A percentile compares a stretch with the other conserved stretches of the same genome.
Evolutionary conservation across 1,139 yeast genomes (phyloP).

Genomic region (Sugiyamaella sp.): DNA sequence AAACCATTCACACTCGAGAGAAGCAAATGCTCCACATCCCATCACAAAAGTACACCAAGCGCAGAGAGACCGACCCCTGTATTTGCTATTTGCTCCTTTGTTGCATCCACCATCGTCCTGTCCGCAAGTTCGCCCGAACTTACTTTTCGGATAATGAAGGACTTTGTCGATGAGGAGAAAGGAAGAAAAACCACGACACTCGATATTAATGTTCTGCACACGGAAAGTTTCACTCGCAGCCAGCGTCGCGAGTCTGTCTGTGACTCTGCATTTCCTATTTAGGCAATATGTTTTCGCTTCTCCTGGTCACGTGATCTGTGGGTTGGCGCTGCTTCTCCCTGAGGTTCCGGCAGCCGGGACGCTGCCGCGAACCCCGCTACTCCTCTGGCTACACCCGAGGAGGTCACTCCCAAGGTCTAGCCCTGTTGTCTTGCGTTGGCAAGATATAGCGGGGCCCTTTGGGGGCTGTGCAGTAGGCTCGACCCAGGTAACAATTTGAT

Average conservation of each 20-base stretch:
- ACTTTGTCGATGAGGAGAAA: slow-evolving; percentile 13
- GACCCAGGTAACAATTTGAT: no score
- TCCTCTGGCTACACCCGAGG: background rate
- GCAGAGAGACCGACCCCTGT: slow-evolving; percentile 24
- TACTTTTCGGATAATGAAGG: slow-evolving; percentile 11
- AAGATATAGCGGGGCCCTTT: no score
- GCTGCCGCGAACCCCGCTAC: background rate
- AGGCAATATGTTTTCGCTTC: background rate
- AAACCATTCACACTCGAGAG: no score
- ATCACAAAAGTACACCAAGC: slow-evolving; percentile 20
- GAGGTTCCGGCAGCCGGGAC: background rate
- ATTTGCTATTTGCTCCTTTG: no score
- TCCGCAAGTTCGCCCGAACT: slow-evolving; percentile 1
- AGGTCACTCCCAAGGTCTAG: no score
- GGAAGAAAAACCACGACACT: background rate
- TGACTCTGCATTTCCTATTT: slow-evolving; percentile 5
- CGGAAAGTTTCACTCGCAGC: slow-evolving; percentile 2
- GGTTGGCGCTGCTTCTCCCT: background rate
- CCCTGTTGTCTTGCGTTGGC: no score
- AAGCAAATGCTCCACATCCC: background rate
- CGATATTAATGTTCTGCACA: background rate
- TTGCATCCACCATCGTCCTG: no score
- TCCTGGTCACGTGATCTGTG: background rate
- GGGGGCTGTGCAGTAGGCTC: no score
- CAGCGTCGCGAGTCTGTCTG: background rate